phyloP scores from a whole-genome alignment of 148 eudicot genomes.

The Diospyros kaki region DNA sequence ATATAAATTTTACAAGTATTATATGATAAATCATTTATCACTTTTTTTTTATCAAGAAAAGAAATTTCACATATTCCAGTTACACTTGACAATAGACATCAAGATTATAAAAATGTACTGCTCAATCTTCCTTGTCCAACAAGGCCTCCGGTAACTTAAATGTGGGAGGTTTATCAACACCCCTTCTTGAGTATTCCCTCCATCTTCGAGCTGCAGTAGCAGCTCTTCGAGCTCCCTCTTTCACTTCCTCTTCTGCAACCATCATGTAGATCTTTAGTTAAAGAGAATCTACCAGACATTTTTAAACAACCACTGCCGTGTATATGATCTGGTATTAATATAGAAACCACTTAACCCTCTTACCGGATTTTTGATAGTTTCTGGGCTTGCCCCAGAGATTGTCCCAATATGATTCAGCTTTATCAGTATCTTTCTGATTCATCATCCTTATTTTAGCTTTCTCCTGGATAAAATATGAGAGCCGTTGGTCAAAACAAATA shows the following conservation, averaged over 20 bases:
- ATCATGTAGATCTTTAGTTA: background rate
- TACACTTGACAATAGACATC: background rate
- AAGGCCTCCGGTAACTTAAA: slow-evolving; percentile 76
- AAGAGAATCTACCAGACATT: background rate
- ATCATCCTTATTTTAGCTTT: slow-evolving; percentile 80
- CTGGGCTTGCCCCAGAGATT: slow-evolving; percentile 70
- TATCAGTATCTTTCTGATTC: slow-evolving; percentile 53
- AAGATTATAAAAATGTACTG: slow-evolving; percentile 9
- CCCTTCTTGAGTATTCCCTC: slow-evolving; percentile 89
- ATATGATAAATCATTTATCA: background rate
- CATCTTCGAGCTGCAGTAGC: slow-evolving; percentile 97
- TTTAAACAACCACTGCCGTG: background rate
- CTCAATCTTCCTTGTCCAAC: slow-evolving; percentile 50
- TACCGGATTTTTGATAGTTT: slow-evolving; percentile 59
- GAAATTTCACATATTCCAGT: background rate
- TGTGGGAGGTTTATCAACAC: slow-evolving; percentile 72
- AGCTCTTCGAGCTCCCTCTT: slow-evolving; percentile 73
- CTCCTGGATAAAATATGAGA: slow-evolving; percentile 37
- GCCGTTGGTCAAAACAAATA: background rate
- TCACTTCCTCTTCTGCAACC: slow-evolving; percentile 72
- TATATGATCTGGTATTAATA: background rate
- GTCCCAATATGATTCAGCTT: slow-evolving; percentile 57
- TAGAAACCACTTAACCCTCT: slow-evolving; percentile 6
- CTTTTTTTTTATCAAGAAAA: background rate
- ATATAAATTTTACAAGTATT: background rate